Evolutionary conservation across 108 stramenopile genomes (phyloP), one percentile per base, ranked within the genome.

Genomic region (Fistulifera pelliculosa): DNA sequence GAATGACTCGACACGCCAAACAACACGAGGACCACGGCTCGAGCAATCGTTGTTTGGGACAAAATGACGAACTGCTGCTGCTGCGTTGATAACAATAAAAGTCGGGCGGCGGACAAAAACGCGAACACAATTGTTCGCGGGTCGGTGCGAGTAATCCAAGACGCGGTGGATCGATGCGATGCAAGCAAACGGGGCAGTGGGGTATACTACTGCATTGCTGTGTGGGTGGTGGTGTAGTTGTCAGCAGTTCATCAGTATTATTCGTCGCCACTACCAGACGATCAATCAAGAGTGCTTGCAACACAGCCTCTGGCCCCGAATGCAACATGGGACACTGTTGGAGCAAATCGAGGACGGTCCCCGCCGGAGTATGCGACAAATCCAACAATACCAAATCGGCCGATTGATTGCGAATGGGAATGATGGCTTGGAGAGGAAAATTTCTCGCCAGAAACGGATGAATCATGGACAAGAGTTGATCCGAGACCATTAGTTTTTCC

Each of bases 111-210:
- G 68, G 70, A 52, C 86, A 86, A 56, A 70, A 75, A 26, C 67
- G 69, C 21, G 80, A 81, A 62, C 90, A 92, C 35, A 71, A 60
- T 18, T 86, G 76, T 2, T 75, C 56, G 17, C 68, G 69, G 6
- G 52, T 54, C 8, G 84, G 73, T 23, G 62, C 52, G 3, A 80
- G 84, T 19, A 85, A 47, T 27, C 86, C 86, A 21, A 92, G 50
- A 39, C 70, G 61, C 19, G 52, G 43, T 15, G 86, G 84, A 38
- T 84, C 77, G 14, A 92, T 88, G 0, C 82, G 72, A 68, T 86
- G 75, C 0, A 87, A 54, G 47, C 90, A 92, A 14, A 92, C 86
- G 0, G 90, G 79, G 52, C 90, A 92, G 22, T 75, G 61, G 2
- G 90, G 86, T 19, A 54, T 54, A 41, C 23, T 65, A 44, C 55